Base-by-base conservation (phyloP, 2,329 filamentous ascomycete genomes). In the Chaetomium strumarium region DNA sequence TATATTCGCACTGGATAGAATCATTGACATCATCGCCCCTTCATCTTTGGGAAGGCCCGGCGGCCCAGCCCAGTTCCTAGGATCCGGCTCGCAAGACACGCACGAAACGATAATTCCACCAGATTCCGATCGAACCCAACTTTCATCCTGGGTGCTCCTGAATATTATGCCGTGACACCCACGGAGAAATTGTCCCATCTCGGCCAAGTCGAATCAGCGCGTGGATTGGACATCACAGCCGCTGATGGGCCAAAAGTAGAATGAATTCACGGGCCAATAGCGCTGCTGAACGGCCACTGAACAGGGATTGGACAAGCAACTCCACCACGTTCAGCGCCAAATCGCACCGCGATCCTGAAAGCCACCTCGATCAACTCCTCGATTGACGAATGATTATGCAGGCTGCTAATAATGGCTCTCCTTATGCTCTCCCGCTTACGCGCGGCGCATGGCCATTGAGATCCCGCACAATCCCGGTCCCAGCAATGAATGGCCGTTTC, bases 131-230 rank as follows among this genome's bases (percentile, higher is more conserved):
- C 24, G 24, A 24, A 24, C 4, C 24, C 4, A 7, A 7, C 24
- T 7, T 7, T 24, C 24, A 7, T 24, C 24, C 24, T 24, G 24
- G 4, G 24, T 7, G 34, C 34, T 14, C 34, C 7, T n/a, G 14
- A 3, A 16, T n/a, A 8, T 14, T 37, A 37, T 41, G 5, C 29
- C 7, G 46, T 38, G 36, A 12, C 36, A 40, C 16, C 40, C 37
- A 31, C 34, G 16, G 5, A 30, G 38, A 53, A 50, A 50, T 53
- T 49, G 42, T 13, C 24, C 45, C 45, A 43, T 43, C 3, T 14
- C 14, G 3, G 11, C n/a, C 19, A 40, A 19, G 17, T 45, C 55
- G 53, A 58, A 58, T 58, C 55, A 58, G 50, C 47, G 48, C 19
- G n/a, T 33, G 42, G 37, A 41, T 37, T 5, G 14, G 30, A 13